Percentiles rank a stretch among this genome's conserved stretches.
Evolutionary conservation across 2,329 filamentous ascomycete species (phyloP).

Genomic region (Fusarium mundagurra): DNA sequence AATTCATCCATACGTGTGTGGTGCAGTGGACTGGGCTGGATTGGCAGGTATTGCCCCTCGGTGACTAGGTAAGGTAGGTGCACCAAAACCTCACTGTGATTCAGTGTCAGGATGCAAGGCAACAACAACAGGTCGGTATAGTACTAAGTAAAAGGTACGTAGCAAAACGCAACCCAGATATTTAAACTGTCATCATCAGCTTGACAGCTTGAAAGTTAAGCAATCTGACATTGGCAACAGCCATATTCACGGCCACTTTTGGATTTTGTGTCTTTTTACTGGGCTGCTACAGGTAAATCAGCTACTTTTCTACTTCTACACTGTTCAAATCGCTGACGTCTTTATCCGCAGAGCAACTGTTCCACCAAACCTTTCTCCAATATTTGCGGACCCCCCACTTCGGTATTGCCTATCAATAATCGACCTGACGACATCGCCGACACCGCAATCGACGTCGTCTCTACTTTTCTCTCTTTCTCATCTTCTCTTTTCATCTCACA

Average conservation of each 20-base stretch:
- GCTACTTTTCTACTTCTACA: not conserved
- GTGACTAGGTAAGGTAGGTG: not conserved
- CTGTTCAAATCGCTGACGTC: constrained; percentile 30
- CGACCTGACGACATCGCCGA: constrained; percentile 40
- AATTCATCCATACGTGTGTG: constrained; percentile 2
- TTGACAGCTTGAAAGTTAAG: not conserved
- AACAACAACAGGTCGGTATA: not conserved
- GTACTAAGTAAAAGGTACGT: not conserved
- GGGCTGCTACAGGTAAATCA: not conserved
- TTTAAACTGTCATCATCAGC: constrained; percentile 10
- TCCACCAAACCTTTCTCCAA: constrained; percentile 37
- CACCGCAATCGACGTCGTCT: constrained; percentile 22
- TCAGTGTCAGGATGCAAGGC: constrained; percentile 39
- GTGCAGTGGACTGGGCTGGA: not conserved
- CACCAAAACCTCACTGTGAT: constrained; percentile 2
- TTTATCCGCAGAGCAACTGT: constrained; percentile 26
- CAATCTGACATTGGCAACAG: constrained; percentile 2
- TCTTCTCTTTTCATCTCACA: not conserved
- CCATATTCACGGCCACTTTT: not conserved
- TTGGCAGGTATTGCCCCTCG: not conserved
- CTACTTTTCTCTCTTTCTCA: constrained; percentile 8
- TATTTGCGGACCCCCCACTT: constrained; percentile 31
- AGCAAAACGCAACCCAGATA: not conserved
- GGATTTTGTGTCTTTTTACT: not conserved
- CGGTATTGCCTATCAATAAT: constrained; percentile 21